A percentile compares a stretch with the other conserved stretches of the same genome.
phyloP scores from a whole-genome alignment of 345 rosid genomes.

The Citrus cavaleriei region DNA sequence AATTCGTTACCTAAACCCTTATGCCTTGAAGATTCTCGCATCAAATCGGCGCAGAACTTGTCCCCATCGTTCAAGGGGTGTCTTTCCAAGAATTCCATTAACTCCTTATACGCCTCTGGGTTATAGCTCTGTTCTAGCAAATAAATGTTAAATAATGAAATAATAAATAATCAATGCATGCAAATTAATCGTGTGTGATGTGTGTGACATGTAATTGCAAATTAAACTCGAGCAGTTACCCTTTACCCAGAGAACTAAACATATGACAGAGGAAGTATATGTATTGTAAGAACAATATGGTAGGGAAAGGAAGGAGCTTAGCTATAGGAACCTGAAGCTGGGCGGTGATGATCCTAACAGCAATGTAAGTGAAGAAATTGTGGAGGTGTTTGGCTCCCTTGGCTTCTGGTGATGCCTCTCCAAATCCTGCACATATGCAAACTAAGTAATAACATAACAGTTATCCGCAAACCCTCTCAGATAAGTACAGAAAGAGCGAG shows the following conservation, averaged over 20 bases:
- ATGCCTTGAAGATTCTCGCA: conserved; percentile 77
- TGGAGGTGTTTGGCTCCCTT: conserved; percentile 75
- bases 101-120: conserved; percentile 66
- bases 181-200: too few species aligned
- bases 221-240: too few species aligned
- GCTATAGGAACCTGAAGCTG: conserved; percentile 64
- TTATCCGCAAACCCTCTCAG: neutral
- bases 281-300: neutral
- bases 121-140: conserved; percentile 67
- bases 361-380: conserved; percentile 68
- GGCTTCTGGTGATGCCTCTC: conserved; percentile 89
- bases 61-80: conserved; percentile 80
- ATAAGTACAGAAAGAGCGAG: neutral
- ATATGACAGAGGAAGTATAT: too few species aligned
- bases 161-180: too few species aligned
- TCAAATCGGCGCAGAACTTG: conserved; percentile 61
- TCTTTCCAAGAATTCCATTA: conserved; percentile 51
- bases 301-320: neutral
- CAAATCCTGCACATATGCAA: conserved; percentile 44
- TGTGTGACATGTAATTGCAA: too few species aligned
- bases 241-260: neutral
- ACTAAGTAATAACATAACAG: neutral
- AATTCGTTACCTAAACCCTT: conserved; percentile 49
- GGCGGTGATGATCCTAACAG: conserved; percentile 69
- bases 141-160: conserved; percentile 5